phyloP scores from a whole-genome alignment of 768 basidiomycete genomes.

The Rhodocollybia butyracea region DNA sequence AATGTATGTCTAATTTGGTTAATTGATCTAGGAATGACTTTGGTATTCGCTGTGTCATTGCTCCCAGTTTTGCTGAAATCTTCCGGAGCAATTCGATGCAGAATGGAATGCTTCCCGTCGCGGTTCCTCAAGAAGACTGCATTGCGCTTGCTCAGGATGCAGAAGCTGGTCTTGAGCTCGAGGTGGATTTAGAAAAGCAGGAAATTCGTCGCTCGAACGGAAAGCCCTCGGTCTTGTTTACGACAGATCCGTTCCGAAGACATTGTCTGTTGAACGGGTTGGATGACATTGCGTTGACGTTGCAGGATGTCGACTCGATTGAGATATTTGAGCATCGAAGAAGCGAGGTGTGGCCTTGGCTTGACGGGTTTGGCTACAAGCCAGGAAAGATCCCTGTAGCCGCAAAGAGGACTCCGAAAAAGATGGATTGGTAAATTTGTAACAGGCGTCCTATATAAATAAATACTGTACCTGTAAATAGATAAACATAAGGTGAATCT shows the following conservation, averaged over 20 bases:
- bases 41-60: constrained; percentile 84
- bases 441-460: not conserved
- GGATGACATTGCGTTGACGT: constrained; percentile 94
- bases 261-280: constrained; percentile 94
- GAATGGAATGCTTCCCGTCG: constrained; percentile 87
- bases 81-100: constrained; percentile 90
- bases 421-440: constrained; percentile 66
- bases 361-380: constrained; percentile 92
- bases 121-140: constrained; percentile 68
- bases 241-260: constrained; percentile 84
- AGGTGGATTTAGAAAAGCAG: constrained; percentile 81
- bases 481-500: not conserved
- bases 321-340: constrained; percentile 75
- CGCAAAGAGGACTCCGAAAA: constrained; percentile 35
- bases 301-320: constrained; percentile 77
- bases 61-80: constrained; percentile 89
- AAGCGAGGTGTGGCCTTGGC: constrained; percentile 86
- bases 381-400: constrained; percentile 68
- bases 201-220: constrained; percentile 75
- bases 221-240: constrained; percentile 70
- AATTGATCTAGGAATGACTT: constrained; percentile 66
- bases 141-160: constrained; percentile 74
- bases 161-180: constrained; percentile 68
- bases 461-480: too few relatives aligned
- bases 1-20: constrained; percentile 6